Percentiles rank a stretch among this genome's conserved stretches.
phyloP scores from a whole-genome alignment of 352 stramenopile species.

The Pythium graminicola region DNA sequence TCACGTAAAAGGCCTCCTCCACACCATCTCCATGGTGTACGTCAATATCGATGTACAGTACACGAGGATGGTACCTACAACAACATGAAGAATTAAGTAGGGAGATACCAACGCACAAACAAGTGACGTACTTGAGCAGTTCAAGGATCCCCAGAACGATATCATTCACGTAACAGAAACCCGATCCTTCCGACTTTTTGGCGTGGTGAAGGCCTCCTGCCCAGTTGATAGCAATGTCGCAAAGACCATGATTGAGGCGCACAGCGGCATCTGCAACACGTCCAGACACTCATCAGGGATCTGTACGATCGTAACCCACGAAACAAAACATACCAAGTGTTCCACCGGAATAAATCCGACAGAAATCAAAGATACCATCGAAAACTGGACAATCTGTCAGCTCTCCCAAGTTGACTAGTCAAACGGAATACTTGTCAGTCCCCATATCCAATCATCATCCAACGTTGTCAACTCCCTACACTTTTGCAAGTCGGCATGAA shows the following conservation, averaged over 20 bases:
- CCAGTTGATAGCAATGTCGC: slow-evolving; percentile 69
- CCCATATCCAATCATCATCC: too few species aligned
- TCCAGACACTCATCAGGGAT: not conserved
- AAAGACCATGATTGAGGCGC: slow-evolving; percentile 93
- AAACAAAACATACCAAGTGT: slow-evolving; percentile 67
- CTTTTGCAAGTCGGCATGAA: slow-evolving; percentile 61
- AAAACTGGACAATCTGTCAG: slow-evolving; percentile 98
- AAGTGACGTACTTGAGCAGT: slow-evolving; percentile 17
- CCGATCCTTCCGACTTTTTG: slow-evolving; percentile 43
- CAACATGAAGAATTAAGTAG: too few species aligned
- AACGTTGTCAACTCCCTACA: slow-evolving; percentile 39
- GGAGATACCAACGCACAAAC: too few species aligned
- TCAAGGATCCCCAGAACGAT: slow-evolving; percentile 43
- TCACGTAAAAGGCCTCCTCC: slow-evolving; percentile 55
- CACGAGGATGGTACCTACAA: slow-evolving; percentile 2
- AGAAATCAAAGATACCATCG: slow-evolving; percentile 98
- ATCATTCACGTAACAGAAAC: slow-evolving; percentile 75
- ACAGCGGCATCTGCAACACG: slow-evolving; percentile 89
- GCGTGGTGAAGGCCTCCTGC: slow-evolving; percentile 61
- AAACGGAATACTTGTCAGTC: too few species aligned
- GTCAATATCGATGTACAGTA: slow-evolving; percentile 55
- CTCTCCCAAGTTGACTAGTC: slow-evolving; percentile 96
- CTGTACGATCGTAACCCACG: not conserved
- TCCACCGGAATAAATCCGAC: slow-evolving; percentile 94
- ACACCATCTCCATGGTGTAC: slow-evolving; percentile 58